Base-by-base conservation (phyloP, 1,139 yeast genomes). In the Saccharomycopsis crataegensis region DNA sequence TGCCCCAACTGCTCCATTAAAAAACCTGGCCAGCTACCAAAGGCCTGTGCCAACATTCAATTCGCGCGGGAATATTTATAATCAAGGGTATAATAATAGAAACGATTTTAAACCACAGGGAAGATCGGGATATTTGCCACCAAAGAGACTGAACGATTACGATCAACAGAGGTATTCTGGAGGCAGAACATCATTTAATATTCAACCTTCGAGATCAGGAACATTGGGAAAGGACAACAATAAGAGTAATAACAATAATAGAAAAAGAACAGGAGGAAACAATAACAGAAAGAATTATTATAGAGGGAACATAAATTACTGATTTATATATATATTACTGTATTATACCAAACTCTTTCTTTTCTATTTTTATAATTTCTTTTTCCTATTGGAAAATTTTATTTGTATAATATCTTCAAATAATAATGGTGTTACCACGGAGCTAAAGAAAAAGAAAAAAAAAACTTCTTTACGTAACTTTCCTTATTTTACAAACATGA, bases 51-150 rank as follows among this genome's bases (percentile, higher is more conserved):
- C 28, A 22, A 22, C 2, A 3, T 22, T 22, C 4, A 22, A 22
- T 22, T 4, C 28, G 2, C 28, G 28, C 2, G 28, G 28, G 4
- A 22, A 22, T 22, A 22, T 2, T 31, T 12, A 33, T 33, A 54
- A 56, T 44, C 51, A 56, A 8, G 60, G 59, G 45, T 52, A 17
- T 14, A 44, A 28, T 37, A 28, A 14, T 5, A 46, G 31, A 28
- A 40, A 42, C 37, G 36, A 38, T 28, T 32, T 34, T 37, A 56
- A 52, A 36, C 46, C 44, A 11, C 41, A 8, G n/a, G 43, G 34
- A 40, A 37, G 53, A 14, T 40, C 45, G n/a, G 46, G 49, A 12
- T 32, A 38, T 11, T 45, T 50, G 32, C 49, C 49, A n/a, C 49
- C 53, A 43, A 17, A 33, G 14, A 28, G 43, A 16, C 14, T 8